Evolutionary conservation across 2,329 filamentous ascomycete species (phyloP).

Genomic region (Beauveria medogensis): DNA sequence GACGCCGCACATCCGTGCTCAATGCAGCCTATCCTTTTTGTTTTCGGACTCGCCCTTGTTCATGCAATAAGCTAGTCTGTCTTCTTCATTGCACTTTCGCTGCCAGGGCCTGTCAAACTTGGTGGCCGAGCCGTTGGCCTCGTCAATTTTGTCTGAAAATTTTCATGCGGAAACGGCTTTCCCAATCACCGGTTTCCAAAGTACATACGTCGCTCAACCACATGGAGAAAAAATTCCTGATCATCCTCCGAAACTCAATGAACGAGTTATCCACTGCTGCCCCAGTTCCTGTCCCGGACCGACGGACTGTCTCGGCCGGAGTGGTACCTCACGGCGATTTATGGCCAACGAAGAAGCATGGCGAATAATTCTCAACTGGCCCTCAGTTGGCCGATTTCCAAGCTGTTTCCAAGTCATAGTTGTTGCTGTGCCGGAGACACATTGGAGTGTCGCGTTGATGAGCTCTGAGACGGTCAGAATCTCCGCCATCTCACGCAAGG

Average conservation of each 20-base stretch:
- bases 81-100: not conserved
- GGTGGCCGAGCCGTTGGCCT: not conserved
- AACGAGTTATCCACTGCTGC: not conserved
- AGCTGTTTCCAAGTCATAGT: not conserved
- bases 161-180: not conserved
- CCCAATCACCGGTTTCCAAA: not conserved
- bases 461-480: too few relatives aligned
- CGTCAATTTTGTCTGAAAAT: not conserved
- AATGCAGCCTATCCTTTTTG: slow-evolving; percentile 1
- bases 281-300: not conserved
- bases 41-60: not conserved
- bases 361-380: not conserved
- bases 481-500: too few relatives aligned
- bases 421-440: too few relatives aligned
- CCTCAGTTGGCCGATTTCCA: not conserved
- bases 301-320: not conserved
- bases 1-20: slow-evolving; percentile 5
- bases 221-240: not conserved
- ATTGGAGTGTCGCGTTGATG: too few relatives aligned
- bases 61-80: not conserved
- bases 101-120: not conserved
- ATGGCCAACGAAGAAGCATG: not conserved
- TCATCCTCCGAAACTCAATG: not conserved
- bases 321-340: not conserved
- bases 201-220: not conserved